Base-by-base conservation (phyloP, 1,139 yeast genomes). In the Hansenula sp. region DNA sequence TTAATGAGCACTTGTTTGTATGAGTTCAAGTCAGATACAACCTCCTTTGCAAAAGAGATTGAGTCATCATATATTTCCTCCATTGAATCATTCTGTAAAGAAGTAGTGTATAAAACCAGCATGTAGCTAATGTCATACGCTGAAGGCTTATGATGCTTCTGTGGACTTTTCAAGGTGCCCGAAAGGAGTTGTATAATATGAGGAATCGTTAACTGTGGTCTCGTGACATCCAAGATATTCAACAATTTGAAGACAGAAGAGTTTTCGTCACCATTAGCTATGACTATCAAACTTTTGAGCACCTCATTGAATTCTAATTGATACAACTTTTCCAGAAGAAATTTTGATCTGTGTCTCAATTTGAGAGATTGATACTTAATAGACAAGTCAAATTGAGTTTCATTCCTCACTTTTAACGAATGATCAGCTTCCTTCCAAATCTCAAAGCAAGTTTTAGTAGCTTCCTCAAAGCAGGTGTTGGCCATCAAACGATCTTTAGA, bases 151-250 rank as follows among this genome's bases (percentile, higher is more conserved):
- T 34, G 25, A 3, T 43, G 13, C 25, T 36, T 45, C 1, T 41
- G 12, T 2, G 38, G 43, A 17, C 18, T 36, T 36, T 8, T 43
- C 36, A 9, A 41, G 31, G 49, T 35, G 2, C 39, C 45, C 10
- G 29, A 41, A 25, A 51, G 44, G 7, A 55, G 31, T 19, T 46
- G 47, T 41, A 53, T 54, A 19, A 57, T 54, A 33, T 47, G 50
- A 12, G 96, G 94, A 18, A 90, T 68, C 0, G 96, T 86, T 5
- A 79, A 57, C 47, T 83, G 88, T 0, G 96, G 85, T 50, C 88
- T 77, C 3, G 96, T 86, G 0, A 95, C 94, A 64, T 91, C 97
- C 40, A 93, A 68, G 10, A 87, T 82, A 61, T 86, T 90, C 25
- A 86, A 65, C 4, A 88, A 57, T 52, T 84, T 84, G 51, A 75